These are phyloP conservation scores for Solanum tarapatanum DNA, from an alignment of 257 asterid species.

Conservation along the genomic window DNA sequence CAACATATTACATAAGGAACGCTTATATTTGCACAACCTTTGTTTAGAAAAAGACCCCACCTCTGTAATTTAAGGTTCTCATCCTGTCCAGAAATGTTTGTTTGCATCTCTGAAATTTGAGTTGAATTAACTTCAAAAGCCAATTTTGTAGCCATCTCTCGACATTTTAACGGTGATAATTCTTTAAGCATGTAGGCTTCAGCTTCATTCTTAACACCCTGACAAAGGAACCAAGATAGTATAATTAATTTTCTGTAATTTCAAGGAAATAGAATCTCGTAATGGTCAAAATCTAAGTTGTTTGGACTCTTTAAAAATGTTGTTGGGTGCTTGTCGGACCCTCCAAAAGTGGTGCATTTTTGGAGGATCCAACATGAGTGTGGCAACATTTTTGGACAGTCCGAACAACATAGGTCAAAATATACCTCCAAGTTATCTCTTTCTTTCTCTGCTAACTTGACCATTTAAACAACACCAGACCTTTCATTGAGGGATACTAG, in stretches of 20 bases:
- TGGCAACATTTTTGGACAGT: no score
- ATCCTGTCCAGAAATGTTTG: conserved; percentile 47
- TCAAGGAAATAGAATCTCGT: no score
- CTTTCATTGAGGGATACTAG: conserved; percentile 75
- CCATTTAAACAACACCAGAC: conserved; percentile 90
- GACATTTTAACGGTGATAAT: conserved; percentile 69
- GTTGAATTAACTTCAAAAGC: conserved; percentile 60
- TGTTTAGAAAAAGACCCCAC: conserved; percentile 24
- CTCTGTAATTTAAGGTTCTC: conserved; percentile 44
- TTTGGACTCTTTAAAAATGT: no score
- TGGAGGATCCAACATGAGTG: no score
- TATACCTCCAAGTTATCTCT: conserved; percentile 83
- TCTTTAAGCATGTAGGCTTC: conserved; percentile 95
- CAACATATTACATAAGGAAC: no score
- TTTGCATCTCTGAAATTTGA: conserved; percentile 43
- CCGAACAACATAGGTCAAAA: no score
- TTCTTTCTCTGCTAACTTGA: conserved; percentile 91
- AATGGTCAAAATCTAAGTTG: no score
- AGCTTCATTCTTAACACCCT: conserved; percentile 88
- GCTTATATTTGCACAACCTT: no score
- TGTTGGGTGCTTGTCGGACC: no score
- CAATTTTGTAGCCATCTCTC: conserved; percentile 71
- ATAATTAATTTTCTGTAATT: no score
- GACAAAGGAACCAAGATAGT: background rate
- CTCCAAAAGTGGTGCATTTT: no score